Evolutionary conservation across 164 flowering plant species (phyloP), one percentile per base, ranked within the genome.

Genomic region (Platanus orientalis): DNA sequence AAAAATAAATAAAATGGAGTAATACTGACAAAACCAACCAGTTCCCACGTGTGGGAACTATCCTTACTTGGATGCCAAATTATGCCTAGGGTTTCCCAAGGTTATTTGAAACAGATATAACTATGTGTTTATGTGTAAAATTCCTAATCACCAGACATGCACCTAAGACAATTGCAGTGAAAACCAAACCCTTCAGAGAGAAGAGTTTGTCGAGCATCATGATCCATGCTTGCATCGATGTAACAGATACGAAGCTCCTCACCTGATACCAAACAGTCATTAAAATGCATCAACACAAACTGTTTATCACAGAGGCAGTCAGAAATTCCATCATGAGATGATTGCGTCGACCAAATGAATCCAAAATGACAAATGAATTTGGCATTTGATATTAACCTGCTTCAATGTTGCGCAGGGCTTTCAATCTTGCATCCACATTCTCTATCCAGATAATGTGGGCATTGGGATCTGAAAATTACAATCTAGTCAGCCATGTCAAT

Each of bases 221-320:
- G 75, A 56, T 80, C 81, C 88, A 88, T 80, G 64, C 98, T 90
- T 20, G 92, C 87, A 73, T 93, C 98, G 32, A 93, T 90, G 42
- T 90, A 93, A 81, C 97, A 85, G 40, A 93, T 88, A 19, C 90
- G 73, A 51, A 93, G 83, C 74, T 93, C 98, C 81, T 93, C 98
- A 57, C 86, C 98, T 93, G 82, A 28, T 21, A 61, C 40, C 57
- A 32, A 28, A 62, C 23, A 48, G 20, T 23, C 52, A 14, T 39
- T 16, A 14, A 6, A 36, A 63, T 39, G 56, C 23, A 62, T 2
- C 66, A 52, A 24, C 25, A 34, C 24, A 51, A 39, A 30, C n/a
- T 21, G 7, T 32, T 13, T 20, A 19, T 21, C 16, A 19, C 16
- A 36, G 42, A 7, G 9, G 12, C 12, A 7, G 42, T 36, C 12